Base-by-base conservation (phyloP, 2,329 filamentous ascomycete genomes). In the Fusarium nematophilum region DNA sequence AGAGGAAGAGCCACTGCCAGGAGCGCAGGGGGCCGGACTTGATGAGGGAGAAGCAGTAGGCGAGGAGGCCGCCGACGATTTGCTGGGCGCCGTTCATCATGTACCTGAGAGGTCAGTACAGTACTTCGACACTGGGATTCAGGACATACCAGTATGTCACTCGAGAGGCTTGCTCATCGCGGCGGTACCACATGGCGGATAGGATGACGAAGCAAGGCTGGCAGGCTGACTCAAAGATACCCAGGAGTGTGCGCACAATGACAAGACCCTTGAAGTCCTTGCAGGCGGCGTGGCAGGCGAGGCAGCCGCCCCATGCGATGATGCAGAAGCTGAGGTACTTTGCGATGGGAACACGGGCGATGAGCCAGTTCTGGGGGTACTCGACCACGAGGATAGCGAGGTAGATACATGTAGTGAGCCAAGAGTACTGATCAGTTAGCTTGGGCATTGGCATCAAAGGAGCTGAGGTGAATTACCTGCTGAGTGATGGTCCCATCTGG, bases 51-150 rank as follows among this genome's bases (percentile, higher is more conserved):
- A 82, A 81, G 62, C 87, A 87, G 71, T 89, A 90, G 1, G 88
- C 88, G 2, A 91, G 78, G 0, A 91, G 80, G 5, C 89, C 89
- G 36, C 89, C 89, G 7, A 90, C 86, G 50, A 91, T 88, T 68
- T 91, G 89, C 70, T 91, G 89, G 2, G 80, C 82, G 6, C 89
- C 89, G 70, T 91, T 91, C 87, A 91, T 91, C 86, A 90, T 90
- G 72, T 90, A 88, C 74, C 77, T 67, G 31, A 40, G 9, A 13
- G 17, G 43, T 57, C 13, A 55, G 45, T 17, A 21, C 23, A n/a
- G 30, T n/a, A n/a, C n/a, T n/a, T n/a, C n/a, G n/a, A n/a, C n/a
- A n/a, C n/a, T n/a, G n/a, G n/a, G n/a, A n/a, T 6, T 7, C 10
- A 8, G n/a, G 8, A 58, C 65, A 57, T 79, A 86, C 88, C 88